phyloP scores from a whole-genome alignment of 768 basidiomycete species.

The Leucosporidium scottii region DNA sequence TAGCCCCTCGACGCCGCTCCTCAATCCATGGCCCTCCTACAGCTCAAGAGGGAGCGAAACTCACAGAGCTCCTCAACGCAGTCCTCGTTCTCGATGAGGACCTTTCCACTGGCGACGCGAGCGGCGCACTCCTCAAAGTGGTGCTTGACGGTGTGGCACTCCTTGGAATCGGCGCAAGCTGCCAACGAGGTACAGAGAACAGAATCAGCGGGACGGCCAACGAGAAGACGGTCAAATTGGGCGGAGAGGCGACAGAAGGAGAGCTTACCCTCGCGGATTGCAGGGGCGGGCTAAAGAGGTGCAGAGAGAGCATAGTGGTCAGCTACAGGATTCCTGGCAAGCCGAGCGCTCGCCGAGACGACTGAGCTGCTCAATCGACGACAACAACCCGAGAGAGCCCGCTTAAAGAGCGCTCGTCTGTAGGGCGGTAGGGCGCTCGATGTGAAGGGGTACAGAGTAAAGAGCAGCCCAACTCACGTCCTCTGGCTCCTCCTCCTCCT shows the following conservation, averaged over 20 bases:
- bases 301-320: background rate
- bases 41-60: background rate
- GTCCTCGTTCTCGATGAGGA: conserved; percentile 32
- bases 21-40: background rate
- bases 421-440: background rate
- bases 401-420: no score
- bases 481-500: conserved; percentile 9
- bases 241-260: background rate
- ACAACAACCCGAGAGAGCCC: no score
- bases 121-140: conserved; percentile 38
- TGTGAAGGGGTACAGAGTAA: background rate
- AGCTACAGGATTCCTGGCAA: no score
- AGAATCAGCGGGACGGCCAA: no score
- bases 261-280: conserved; percentile 12
- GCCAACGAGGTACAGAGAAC: background rate
- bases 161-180: conserved; percentile 35
- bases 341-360: no score
- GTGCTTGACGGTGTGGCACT: conserved; percentile 35
- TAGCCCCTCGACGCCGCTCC: background rate
- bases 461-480: background rate
- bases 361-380: no score
- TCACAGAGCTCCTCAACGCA: conserved; percentile 39
- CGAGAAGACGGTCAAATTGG: background rate
- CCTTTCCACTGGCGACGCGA: conserved; percentile 34
- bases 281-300: conserved; percentile 3